These are phyloP conservation scores for Umbellularia californica DNA, from an alignment of 164 flowering plant species.

Conservation along the genomic window DNA sequence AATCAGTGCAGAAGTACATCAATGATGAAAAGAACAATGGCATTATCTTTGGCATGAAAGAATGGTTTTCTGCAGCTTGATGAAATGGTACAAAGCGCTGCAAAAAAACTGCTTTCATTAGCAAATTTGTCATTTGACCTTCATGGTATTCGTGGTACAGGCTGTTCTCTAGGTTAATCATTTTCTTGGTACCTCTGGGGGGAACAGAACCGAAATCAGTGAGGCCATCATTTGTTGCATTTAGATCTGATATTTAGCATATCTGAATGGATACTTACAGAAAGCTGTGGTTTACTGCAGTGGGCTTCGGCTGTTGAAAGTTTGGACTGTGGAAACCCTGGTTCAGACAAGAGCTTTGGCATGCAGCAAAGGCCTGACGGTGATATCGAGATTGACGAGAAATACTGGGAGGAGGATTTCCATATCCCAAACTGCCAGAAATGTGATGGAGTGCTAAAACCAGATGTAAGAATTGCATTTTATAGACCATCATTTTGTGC, in stretches of 20 bases:
- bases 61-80: background rate
- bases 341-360: conserved; percentile 90
- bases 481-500: too few relatives aligned
- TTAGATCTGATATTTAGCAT: background rate
- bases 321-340: conserved; percentile 62
- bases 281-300: conserved; percentile 36
- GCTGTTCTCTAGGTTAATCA: background rate
- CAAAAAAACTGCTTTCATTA: background rate
- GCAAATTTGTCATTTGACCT: background rate
- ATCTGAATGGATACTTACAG: background rate
- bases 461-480: conserved; percentile 63
- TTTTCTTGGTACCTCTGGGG: background rate
- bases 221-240: background rate
- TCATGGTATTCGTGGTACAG: background rate
- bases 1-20: background rate
- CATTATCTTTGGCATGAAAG: background rate
- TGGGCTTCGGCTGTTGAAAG: conserved; percentile 96
- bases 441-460: conserved; percentile 86
- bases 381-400: conserved; percentile 94
- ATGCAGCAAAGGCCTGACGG: conserved; percentile 99
- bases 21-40: background rate
- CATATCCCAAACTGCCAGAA: conserved; percentile 70
- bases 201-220: background rate
- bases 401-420: conserved; percentile 96
- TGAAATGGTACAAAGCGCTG: background rate